These are phyloP conservation scores for Proliferodiscus dingleyae DNA, from an alignment of 2,329 filamentous ascomycete genomes.

Conservation along the genomic window DNA sequence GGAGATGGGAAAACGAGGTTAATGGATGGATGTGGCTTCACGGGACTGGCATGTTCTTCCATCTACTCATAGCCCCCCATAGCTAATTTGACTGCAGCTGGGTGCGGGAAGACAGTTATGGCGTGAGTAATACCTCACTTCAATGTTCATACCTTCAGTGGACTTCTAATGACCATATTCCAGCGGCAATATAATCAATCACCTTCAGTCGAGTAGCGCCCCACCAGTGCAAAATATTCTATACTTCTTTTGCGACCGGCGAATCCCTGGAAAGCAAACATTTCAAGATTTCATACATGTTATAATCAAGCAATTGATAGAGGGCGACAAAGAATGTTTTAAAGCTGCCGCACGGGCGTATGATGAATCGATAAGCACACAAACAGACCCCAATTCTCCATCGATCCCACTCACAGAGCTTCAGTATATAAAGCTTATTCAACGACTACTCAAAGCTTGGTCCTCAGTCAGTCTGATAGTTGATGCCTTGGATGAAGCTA, in stretches of 20 bases:
- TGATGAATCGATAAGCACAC: too few relatives aligned
- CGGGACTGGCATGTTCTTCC: slow-evolving; percentile 3
- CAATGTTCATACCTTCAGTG: too few relatives aligned
- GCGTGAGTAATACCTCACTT: slow-evolving; percentile 2
- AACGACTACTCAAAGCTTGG: background rate
- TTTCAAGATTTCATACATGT: slow-evolving; percentile 4
- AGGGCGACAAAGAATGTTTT: background rate
- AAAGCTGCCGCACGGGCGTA: too few relatives aligned
- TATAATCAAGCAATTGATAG: slow-evolving; percentile 7
- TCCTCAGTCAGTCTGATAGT: slow-evolving; percentile 3
- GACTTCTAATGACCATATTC: too few relatives aligned
- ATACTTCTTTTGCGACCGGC: slow-evolving; percentile 12
- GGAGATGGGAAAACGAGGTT: slow-evolving; percentile 1
- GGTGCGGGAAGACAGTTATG: slow-evolving; percentile 9
- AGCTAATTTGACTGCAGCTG: slow-evolving; percentile 2
- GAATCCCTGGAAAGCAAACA: slow-evolving; percentile 2
- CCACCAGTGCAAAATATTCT: background rate
- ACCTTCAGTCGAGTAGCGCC: background rate
- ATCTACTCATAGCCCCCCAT: too few relatives aligned
- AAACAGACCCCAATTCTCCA: slow-evolving; percentile 2
- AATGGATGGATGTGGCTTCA: slow-evolving; percentile 6
- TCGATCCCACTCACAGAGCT: background rate
- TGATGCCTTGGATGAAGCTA: slow-evolving; percentile 7
- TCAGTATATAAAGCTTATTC: slow-evolving; percentile 1
- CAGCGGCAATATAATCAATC: too few relatives aligned